Conservation (phyloP, 2,329 filamentous ascomycete species). For the Aspergillus awamori region DNA sequence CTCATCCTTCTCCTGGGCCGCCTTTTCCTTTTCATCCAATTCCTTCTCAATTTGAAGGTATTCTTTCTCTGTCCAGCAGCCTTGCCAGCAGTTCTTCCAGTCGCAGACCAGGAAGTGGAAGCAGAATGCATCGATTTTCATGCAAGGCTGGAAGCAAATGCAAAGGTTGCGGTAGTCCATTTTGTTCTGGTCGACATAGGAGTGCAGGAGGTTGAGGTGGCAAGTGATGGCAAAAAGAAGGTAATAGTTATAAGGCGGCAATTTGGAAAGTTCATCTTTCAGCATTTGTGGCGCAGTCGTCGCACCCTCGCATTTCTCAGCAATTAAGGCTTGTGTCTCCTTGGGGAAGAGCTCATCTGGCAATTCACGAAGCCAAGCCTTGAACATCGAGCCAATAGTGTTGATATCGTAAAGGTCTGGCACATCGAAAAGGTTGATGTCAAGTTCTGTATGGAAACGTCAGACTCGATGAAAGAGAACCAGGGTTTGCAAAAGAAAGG, state of each 20-base stretch:
- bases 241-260: slow-evolving; percentile 98
- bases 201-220: slow-evolving; percentile 86
- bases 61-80: slow-evolving; percentile 85
- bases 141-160: slow-evolving; percentile 95
- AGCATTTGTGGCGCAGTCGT: slow-evolving; percentile 82
- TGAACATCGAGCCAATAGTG: slow-evolving; percentile 93
- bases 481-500: slow-evolving; percentile 6
- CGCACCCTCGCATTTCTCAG: slow-evolving; percentile 75
- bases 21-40: slow-evolving; percentile 38
- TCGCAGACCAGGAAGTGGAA: slow-evolving; percentile 95
- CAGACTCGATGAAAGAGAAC: neutral
- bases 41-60: slow-evolving; percentile 65
- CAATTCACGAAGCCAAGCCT: slow-evolving; percentile 92
- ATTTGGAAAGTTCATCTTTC: slow-evolving; percentile 85
- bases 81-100: slow-evolving; percentile 97
- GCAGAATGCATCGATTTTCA: slow-evolving; percentile 93
- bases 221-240: slow-evolving; percentile 96
- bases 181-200: slow-evolving; percentile 93
- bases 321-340: slow-evolving; percentile 75
- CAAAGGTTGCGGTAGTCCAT: slow-evolving; percentile 97
- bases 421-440: slow-evolving; percentile 88
- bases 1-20: slow-evolving; percentile 30
- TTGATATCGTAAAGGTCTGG: slow-evolving; percentile 93
- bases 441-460: slow-evolving; percentile 62
- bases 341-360: slow-evolving; percentile 93